Evolutionary conservation across 805 yeast species (phyloP), one percentile per base, ranked within the genome.

Genomic region (Candida nonsorbophila): DNA sequence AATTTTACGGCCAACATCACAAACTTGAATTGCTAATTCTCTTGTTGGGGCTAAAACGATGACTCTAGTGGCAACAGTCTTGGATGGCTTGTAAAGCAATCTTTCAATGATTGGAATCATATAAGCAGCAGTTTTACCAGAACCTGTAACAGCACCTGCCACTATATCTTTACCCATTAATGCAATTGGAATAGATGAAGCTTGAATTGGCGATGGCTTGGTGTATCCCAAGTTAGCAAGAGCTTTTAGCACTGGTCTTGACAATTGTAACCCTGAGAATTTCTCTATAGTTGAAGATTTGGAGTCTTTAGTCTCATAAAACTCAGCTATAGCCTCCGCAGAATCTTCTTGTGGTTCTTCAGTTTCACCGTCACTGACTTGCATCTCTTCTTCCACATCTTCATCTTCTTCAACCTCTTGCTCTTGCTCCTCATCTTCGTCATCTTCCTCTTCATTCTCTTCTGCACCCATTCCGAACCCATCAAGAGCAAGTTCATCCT

Each of bases 121-220:
- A 53, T 86, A 92, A 1, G 99, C 99, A 3, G 97, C 98, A 14
- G 99, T 92, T 56, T 92, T 92, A 73, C 99, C 99, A 13, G 97
- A 90, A 65, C 99, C 99, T 4, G 99, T 92, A 14, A 85, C 95
- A 20, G 99, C 99, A 67, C 97, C 97, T 11, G 97, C 99, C 47
- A 92, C 96, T 29, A 92, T 77, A 58, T 92, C 99, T 51, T 85
- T 90, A 47, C 99, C 99, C 38, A 84, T 54, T 22, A 92, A 67
- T 1, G 96, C 95, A 33, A 90, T 78, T 9, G 99, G 98, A 38
- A 92, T 88, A 6, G 94, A 77, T 1, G 96, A 84, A 37, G 88
- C 69, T 64, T 92, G 98, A 62, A 92, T 85, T 9, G 96, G 95
- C 0, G 97, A 83, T 6, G 98, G 98, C 28, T 72, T 74, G n/a